Conservation (phyloP, 345 rosid genomes). For the Eucalyptus rudis region DNA sequence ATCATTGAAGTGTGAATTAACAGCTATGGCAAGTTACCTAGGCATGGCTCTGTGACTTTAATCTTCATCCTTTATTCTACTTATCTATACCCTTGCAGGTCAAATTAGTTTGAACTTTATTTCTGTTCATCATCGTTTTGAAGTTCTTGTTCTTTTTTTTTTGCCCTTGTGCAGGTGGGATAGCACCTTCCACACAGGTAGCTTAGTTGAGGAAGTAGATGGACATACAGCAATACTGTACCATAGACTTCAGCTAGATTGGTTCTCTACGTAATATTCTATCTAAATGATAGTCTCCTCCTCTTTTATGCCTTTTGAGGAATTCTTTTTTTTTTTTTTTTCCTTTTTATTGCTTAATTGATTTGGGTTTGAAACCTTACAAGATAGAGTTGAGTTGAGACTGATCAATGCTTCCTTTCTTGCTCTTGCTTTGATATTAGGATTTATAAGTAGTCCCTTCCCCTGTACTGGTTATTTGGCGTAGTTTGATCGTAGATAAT, state of each 20-base stretch:
- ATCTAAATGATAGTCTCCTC: not conserved
- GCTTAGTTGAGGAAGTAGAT: constrained; percentile 99
- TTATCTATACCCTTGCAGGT: not conserved
- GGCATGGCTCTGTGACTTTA: not conserved
- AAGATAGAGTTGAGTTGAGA: not conserved
- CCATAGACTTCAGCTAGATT: constrained; percentile 93
- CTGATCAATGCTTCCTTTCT: not conserved
- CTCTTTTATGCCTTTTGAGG: not conserved
- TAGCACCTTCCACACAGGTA: constrained; percentile 87
- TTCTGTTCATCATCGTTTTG: not conserved
- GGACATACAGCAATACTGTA: constrained; percentile 97
- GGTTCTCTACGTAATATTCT: constrained; percentile 77
- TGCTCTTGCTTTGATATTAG: not conserved
- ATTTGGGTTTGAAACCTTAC: not conserved
- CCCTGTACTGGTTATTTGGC: not conserved
- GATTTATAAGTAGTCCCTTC: not conserved
- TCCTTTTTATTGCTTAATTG: not conserved
- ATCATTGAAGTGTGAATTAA: not conserved
- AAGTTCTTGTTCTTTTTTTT: not conserved
- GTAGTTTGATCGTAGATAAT: not conserved
- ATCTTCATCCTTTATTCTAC: not conserved
- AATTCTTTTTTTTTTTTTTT: not conserved
- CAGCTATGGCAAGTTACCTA: not conserved
- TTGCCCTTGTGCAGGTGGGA: constrained; percentile 73
- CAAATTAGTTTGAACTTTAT: not conserved